Evolutionary conservation across 2,329 filamentous ascomycete species (phyloP).

Genomic region (Penicillium sp.): DNA sequence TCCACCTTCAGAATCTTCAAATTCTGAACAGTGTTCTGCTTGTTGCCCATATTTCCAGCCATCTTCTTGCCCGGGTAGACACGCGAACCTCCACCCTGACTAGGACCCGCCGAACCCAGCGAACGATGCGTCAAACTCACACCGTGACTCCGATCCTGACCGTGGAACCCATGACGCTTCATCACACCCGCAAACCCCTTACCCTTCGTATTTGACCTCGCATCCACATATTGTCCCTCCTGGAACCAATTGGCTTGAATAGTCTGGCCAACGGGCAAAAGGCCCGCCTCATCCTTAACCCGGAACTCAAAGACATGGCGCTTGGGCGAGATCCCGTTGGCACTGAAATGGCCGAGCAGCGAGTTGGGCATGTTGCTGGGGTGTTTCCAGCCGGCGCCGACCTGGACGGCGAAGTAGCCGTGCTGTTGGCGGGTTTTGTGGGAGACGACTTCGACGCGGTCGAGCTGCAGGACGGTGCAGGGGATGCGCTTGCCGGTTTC

Average conservation of each 20-base stretch:
- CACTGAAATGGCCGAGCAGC: conserved; percentile 84
- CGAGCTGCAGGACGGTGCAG: conserved; percentile 91
- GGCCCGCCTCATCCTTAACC: conserved; percentile 71
- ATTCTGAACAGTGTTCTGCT: conserved; percentile 88
- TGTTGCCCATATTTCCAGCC: conserved; percentile 91
- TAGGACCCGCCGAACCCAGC: conserved; percentile 85
- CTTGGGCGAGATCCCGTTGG: conserved; percentile 80
- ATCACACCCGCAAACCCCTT: conserved; percentile 97
- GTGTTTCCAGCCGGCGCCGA: conserved; percentile 76
- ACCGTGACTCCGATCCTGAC: conserved; percentile 91
- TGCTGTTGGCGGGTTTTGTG: conserved; percentile 79
- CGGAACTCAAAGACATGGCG: conserved; percentile 81
- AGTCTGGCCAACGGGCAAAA: conserved; percentile 73
- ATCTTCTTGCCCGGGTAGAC: conserved; percentile 97
- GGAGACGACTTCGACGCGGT: conserved; percentile 84
- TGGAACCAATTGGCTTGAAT: conserved; percentile 90
- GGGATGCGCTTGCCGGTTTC: conserved; percentile 74
- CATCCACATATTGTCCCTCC: conserved; percentile 87
- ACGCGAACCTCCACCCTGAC: conserved; percentile 88
- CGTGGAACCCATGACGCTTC: conserved; percentile 90
- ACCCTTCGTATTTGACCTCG: conserved; percentile 74
- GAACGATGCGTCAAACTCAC: conserved; percentile 92
- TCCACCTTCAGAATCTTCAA: conserved; percentile 87
- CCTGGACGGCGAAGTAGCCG: conserved; percentile 92
- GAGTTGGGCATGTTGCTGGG: conserved; percentile 78